Evolutionary conservation across 169 alveolate genomes (phyloP).

Genomic region (Plasmodium sp.): DNA sequence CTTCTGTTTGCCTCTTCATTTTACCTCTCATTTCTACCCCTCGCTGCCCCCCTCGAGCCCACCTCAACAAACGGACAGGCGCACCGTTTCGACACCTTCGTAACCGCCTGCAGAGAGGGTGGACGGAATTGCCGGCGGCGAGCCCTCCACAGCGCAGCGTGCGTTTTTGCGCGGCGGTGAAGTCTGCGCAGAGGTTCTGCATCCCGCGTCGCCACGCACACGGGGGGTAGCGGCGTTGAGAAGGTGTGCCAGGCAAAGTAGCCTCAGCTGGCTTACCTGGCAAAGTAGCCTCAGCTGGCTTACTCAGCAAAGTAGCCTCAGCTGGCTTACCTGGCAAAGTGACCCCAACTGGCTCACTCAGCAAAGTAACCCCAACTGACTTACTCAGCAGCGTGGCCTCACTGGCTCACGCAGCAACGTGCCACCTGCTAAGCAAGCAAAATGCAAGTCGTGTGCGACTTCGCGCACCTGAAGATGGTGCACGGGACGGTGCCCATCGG

Average conservation of each 20-base stretch:
- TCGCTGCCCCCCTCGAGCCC: neutral
- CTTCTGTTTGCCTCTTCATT: neutral
- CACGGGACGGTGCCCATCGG: conserved; percentile 30
- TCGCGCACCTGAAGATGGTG: conserved; percentile 32
- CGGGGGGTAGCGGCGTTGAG: neutral
- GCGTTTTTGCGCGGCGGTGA: neutral
- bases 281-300: too few species aligned
- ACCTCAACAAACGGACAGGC: neutral
- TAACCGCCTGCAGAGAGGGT: neutral
- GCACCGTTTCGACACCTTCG: neutral
- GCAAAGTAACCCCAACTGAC: too few species aligned
- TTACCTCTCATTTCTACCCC: neutral
- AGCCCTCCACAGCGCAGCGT: neutral
- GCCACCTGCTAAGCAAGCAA: neutral
- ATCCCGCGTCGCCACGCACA: neutral
- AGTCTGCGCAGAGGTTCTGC: neutral
- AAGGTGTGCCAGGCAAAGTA: neutral
- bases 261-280: too few species aligned
- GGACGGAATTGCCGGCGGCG: neutral
- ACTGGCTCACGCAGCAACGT: too few species aligned
- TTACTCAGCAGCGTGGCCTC: too few species aligned
- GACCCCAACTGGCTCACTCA: neutral
- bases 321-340: neutral
- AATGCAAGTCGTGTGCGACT: conserved; percentile 70
- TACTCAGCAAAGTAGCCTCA: neutral